Percentiles rank a stretch among this genome's conserved stretches.
phyloP scores from a whole-genome alignment of 2,329 filamentous ascomycete genomes.

The Fusarium sp. region DNA sequence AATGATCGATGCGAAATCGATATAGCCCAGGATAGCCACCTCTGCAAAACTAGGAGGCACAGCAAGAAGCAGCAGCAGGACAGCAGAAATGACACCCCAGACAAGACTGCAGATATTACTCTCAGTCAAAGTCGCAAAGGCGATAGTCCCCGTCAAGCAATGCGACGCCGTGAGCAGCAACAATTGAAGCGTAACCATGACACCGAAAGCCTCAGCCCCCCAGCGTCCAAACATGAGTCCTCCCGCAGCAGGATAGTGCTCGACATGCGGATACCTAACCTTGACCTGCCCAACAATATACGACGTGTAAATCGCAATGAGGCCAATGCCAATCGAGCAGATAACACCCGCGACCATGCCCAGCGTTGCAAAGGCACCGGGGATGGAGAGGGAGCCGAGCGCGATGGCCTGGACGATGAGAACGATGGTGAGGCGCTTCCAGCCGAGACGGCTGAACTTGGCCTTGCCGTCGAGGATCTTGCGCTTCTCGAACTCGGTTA shows the following conservation, averaged over 20 bases:
- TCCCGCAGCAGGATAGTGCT: conserved; percentile 71
- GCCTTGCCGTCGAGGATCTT: conserved; percentile 37
- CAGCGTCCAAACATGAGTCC: conserved; percentile 65
- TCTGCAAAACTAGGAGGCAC: conserved; percentile 53
- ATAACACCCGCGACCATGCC: conserved; percentile 50
- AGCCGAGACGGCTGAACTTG: conserved; percentile 38
- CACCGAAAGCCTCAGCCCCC: conserved; percentile 66
- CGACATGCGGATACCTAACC: conserved; percentile 60
- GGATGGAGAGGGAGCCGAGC: conserved; percentile 38
- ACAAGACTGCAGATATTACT: conserved; percentile 55
- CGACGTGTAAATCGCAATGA: conserved; percentile 53
- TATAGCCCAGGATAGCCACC: conserved; percentile 39
- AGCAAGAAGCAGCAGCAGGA: conserved; percentile 51
- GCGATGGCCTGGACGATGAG: conserved; percentile 40
- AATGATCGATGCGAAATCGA: conserved; percentile 46
- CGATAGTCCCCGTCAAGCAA: conserved; percentile 71
- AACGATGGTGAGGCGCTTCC: conserved; percentile 40
- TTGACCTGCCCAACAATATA: conserved; percentile 54
- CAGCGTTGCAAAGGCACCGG: conserved; percentile 37
- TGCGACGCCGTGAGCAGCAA: conserved; percentile 75
- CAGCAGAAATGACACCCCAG: conserved; percentile 51
- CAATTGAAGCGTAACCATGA: conserved; percentile 66
- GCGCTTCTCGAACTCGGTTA: conserved; percentile 39
- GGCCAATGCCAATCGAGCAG: conserved; percentile 46
- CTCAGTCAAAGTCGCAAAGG: conserved; percentile 68